Conservation (phyloP, 1,139 yeast genomes). For the Candida tetrigidarum region DNA sequence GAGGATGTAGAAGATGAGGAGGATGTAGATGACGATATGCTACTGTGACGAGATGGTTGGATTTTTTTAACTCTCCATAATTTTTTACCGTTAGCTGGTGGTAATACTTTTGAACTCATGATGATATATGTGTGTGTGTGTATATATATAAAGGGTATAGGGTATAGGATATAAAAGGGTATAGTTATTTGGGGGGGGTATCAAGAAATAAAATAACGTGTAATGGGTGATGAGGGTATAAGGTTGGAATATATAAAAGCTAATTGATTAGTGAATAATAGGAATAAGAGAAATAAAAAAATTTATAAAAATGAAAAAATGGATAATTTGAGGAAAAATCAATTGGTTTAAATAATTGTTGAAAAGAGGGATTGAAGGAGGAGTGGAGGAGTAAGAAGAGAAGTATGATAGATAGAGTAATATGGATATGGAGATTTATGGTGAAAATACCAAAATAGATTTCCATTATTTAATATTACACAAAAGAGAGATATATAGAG, state of each 20-base stretch:
- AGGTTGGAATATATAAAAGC: slow-evolving; percentile 4
- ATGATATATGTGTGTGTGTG: slow-evolving; percentile 1
- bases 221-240: not conserved
- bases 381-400: too few species aligned
- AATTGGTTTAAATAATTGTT: slow-evolving; percentile 6
- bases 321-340: not conserved
- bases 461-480: too few species aligned
- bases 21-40: slow-evolving; percentile 14
- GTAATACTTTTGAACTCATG: slow-evolving; percentile 23
- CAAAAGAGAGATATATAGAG: too few species aligned
- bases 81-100: slow-evolving; percentile 53
- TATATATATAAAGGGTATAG: slow-evolving; percentile 1
- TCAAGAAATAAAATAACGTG: too few species aligned
- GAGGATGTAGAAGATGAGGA: too few species aligned
- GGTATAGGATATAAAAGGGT: slow-evolving; percentile 4
- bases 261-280: slow-evolving; percentile 1
- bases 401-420: too few species aligned
- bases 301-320: not conserved
- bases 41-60: slow-evolving; percentile 19
- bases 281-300: not conserved
- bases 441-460: too few species aligned
- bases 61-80: slow-evolving; percentile 51
- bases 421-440: too few species aligned
- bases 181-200: not conserved
- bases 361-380: not conserved